Evolutionary conservation across 768 basidiomycete species (phyloP), one percentile per base, ranked within the genome.

Genomic region (Leccinum rimulosum): DNA sequence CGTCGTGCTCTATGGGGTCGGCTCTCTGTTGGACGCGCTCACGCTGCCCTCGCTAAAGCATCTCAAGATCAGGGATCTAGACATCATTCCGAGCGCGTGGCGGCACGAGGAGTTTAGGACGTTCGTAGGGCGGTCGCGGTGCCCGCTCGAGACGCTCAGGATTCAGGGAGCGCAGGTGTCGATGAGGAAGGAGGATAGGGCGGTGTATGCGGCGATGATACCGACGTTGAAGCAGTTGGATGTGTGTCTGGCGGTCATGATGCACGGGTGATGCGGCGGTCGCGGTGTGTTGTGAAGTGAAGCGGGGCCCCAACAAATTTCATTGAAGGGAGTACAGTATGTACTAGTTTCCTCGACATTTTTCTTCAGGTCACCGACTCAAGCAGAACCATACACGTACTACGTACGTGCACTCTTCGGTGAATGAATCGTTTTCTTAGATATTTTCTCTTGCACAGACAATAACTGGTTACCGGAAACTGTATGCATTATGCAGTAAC

Each of bases 141-240:
- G 69, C 33, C 69, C 64, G 6, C 55, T 68, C 10, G 66, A 63
- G 61, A 59, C 27, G 17, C 61, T 68, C 22, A 48, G 17, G 31
- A 61, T 63, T 33, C 50, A 68, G 8, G 63, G 63, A 1, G 17
- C 58, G 19, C 57, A 58, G 17, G 56, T 54, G 51, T 50, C 54
- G 43, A 57, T 61, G 9, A 68, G 40, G 19, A 64, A 67, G 52
- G 57, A 61, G 19, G 64, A 57, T 22, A 58, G 55, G 50, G 54
- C 38, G 25, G 57, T 54, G 43, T 68, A 63, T 40, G 38, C 35
- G 30, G 50, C 55, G 43, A 15, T 66, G 40, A 48, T 63, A 57
- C 67, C 69, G 3, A 70, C 64, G 22, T 50, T 68, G 36, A 59
- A 58, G 31, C 52, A 56, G 33, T 48, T 66, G 56, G 67, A 65